Base-by-base conservation (phyloP, 192 early-diverging fungal genomes). In the Umbelopsis sp. region DNA sequence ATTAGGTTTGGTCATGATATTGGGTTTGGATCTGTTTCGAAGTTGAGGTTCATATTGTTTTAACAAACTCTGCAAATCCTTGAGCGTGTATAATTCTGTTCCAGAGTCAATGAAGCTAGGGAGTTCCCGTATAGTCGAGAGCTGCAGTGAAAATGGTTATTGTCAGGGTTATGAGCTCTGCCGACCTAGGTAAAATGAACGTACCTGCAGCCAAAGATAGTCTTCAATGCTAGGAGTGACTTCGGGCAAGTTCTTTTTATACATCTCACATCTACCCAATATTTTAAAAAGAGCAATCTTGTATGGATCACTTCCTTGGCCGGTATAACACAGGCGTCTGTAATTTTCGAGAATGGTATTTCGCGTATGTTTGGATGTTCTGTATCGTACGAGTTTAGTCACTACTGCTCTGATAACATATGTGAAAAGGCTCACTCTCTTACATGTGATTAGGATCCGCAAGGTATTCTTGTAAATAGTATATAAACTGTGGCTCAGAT, bases 201-300 rank as follows among this genome's bases (percentile, higher is more conserved):
- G 53, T 75, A 88, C 87, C 78, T 93, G 90, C 8, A 95, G 68
- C 98, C 98, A 99, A 44, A 98, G 73, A 76, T 94, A 98, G 70
- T 99, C 97, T 75, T 99, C 95, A 3, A 89, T 91, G 10, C 94
- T 86, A 45, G 86, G 85, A 17, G 92, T 85, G 1, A 95, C 93
- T 51, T 87, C 88, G 43, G 81, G 77, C 1, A 86, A 74, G 11
- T 93, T 78, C 54, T 83, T 86, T 59, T 89, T 89, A 34, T 80
- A 84, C 71, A 96, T 75, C 38, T 96, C 96, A 71, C 94, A 94
- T 22, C 97, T 87, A 1, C 97, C 97, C 38, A 99, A 71, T 22
- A 96, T 89, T 74, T 95, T 96, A 81, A 92, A 95, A 21, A 99
- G 73, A 16, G 93, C 90, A 2, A 91, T 77, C 81, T 98, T 98